Evolutionary conservation across 805 yeast species (phyloP).

Genomic region (Yamadazyma nakazawae): DNA sequence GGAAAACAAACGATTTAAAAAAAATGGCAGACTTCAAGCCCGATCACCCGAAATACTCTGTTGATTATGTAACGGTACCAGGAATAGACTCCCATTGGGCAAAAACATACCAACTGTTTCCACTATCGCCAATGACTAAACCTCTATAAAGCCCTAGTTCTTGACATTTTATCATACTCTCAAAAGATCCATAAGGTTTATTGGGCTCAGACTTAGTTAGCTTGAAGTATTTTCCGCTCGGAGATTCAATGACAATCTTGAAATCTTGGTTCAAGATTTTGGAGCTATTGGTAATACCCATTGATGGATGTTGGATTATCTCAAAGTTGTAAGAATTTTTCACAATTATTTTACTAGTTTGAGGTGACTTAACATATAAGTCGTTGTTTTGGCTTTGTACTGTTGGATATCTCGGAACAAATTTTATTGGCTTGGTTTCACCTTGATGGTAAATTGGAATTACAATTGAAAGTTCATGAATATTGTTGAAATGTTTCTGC

Average conservation of each 20-base stretch:
- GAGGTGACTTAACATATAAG: conserved; percentile 82
- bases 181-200: conserved; percentile 55
- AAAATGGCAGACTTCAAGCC: not conserved
- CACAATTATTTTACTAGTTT: conserved; percentile 55
- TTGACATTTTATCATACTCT: conserved; percentile 53
- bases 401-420: conserved; percentile 71
- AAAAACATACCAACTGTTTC: conserved; percentile 80
- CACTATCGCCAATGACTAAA: conserved; percentile 72
- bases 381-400: conserved; percentile 69
- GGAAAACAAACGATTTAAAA: not conserved
- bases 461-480: conserved; percentile 68
- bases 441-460: conserved; percentile 78
- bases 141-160: conserved; percentile 85
- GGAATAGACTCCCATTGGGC: conserved; percentile 80
- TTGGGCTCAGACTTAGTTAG: conserved; percentile 49
- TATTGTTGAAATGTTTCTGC: conserved; percentile 53
- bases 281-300: conserved; percentile 39
- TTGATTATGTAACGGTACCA: conserved; percentile 12
- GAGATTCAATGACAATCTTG: conserved; percentile 73
- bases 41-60: not conserved
- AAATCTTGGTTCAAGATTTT: conserved; percentile 40
- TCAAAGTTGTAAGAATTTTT: conserved; percentile 65
- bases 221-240: conserved; percentile 73
- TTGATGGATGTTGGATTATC: conserved; percentile 59
- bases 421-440: conserved; percentile 54